phyloP scores from a whole-genome alignment of 495 filamentous ascomycete genomes.

The Aeminium ludgeri region DNA sequence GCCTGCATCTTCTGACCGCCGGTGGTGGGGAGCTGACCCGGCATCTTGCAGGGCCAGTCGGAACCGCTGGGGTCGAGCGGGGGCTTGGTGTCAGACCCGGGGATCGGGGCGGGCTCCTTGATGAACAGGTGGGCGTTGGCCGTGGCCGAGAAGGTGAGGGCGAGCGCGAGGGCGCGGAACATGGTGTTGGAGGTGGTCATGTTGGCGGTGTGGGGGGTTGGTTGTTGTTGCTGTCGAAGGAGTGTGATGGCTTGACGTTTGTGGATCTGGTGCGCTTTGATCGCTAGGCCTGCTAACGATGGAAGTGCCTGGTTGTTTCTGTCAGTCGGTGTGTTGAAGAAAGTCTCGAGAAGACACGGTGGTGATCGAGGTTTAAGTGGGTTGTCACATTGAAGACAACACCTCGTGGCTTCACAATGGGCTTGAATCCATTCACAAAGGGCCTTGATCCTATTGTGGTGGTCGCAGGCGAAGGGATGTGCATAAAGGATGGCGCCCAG shows the following conservation, averaged over 20 bases:
- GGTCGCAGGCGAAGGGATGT: no score
- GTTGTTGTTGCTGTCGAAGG: neutral
- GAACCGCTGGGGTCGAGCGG: constrained; percentile 42
- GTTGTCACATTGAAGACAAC: no score
- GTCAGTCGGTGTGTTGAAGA: no score
- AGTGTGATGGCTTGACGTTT: neutral
- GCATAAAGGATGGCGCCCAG: no score
- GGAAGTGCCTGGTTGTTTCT: neutral
- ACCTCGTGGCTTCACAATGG: no score
- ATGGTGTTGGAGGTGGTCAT: neutral
- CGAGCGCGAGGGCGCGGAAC: neutral
- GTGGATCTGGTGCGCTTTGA: neutral
- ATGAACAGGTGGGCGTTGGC: constrained; percentile 57
- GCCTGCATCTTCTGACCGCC: constrained; percentile 34
- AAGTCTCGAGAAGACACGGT: no score
- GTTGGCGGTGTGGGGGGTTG: neutral
- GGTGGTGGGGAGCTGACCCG: constrained; percentile 2
- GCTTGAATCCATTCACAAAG: no score
- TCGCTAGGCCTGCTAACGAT: constrained; percentile 1
- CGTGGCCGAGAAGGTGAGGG: constrained; percentile 23
- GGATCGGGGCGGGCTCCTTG: constrained; percentile 21
- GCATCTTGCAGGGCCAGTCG: constrained; percentile 66
- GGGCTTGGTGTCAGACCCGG: constrained; percentile 25
- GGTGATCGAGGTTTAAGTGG: no score
- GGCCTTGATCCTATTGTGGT: no score